A percentile compares a stretch with the other conserved stretches of the same genome.
phyloP scores from a whole-genome alignment of 1,284 basidiomycete species.

The Neotropicomus parvogracilis region DNA sequence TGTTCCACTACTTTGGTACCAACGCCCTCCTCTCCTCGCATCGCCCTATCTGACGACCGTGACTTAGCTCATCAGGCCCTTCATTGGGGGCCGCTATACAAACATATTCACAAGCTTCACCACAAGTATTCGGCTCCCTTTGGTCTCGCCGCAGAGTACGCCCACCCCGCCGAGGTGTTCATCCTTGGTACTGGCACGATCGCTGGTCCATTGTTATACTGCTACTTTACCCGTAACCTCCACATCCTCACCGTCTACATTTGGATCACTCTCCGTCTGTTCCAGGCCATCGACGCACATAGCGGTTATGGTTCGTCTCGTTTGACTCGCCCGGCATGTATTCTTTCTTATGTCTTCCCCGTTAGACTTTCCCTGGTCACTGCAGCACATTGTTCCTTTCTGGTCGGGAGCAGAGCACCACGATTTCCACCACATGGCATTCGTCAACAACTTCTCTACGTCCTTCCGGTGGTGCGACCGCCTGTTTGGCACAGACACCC shows the following conservation, averaged over 20 bases:
- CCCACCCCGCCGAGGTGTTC: slow-evolving; percentile 91
- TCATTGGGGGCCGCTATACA: slow-evolving; percentile 91
- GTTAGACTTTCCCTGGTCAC: slow-evolving; percentile 93
- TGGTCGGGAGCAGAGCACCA: slow-evolving; percentile 99
- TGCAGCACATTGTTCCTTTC: slow-evolving; percentile 92
- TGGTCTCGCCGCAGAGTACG: slow-evolving; percentile 96
- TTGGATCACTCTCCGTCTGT: slow-evolving; percentile 92
- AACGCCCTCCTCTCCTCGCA: not conserved
- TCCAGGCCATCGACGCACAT: slow-evolving; percentile 98
- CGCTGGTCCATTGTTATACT: slow-evolving; percentile 83
- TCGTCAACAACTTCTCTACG: slow-evolving; percentile 87
- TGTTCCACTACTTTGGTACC: slow-evolving; percentile 80
- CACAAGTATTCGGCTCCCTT: slow-evolving; percentile 98
- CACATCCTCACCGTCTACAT: slow-evolving; percentile 93
- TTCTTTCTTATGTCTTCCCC: slow-evolving; percentile 1
- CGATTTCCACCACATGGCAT: slow-evolving; percentile 94
- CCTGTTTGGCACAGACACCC: slow-evolving; percentile 81
- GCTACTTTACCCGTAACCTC: slow-evolving; percentile 66
- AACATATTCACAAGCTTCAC: slow-evolving; percentile 96
- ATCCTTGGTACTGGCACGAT: slow-evolving; percentile 89
- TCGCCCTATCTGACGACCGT: slow-evolving; percentile 13
- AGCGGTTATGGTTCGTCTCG: slow-evolving; percentile 76
- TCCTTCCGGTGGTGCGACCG: slow-evolving; percentile 92
- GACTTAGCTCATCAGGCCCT: slow-evolving; percentile 79
- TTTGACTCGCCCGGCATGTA: not conserved